phyloP scores from a whole-genome alignment of 1,284 basidiomycete species.

The Trametes pubescens region DNA sequence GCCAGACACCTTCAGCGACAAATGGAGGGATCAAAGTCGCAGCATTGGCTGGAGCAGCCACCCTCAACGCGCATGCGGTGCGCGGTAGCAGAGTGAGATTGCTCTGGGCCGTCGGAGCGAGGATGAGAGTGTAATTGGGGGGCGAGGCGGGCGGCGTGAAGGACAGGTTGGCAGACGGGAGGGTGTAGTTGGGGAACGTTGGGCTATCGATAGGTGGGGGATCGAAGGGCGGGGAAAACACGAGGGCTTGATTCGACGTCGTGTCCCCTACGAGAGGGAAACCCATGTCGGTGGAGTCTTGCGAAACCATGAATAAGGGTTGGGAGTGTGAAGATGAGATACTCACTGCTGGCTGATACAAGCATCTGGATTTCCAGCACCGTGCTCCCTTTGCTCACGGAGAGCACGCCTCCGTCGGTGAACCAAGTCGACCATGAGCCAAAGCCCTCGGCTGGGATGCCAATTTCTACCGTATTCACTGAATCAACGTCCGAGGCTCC shows the following conservation, averaged over 20 bases:
- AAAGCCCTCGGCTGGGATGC: slow-evolving; percentile 55
- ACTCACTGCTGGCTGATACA: slow-evolving; percentile 60
- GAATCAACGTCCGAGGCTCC: slow-evolving; percentile 48
- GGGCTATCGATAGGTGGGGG: slow-evolving; percentile 49
- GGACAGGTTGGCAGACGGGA: slow-evolving; percentile 66
- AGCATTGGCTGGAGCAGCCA: slow-evolving; percentile 37
- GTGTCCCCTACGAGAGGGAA: slow-evolving; percentile 79
- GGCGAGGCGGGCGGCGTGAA: slow-evolving; percentile 49
- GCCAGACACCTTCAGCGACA: slow-evolving; percentile 57
- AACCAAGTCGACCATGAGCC: slow-evolving; percentile 64
- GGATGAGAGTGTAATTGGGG: slow-evolving; percentile 62
- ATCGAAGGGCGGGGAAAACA: slow-evolving; percentile 71
- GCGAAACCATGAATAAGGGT: not conserved
- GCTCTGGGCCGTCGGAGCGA: slow-evolving; percentile 54
- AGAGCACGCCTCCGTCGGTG: slow-evolving; percentile 55
- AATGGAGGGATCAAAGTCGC: slow-evolving; percentile 21
- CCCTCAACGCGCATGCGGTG: slow-evolving; percentile 65
- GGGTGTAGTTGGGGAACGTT: slow-evolving; percentile 82
- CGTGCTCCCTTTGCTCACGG: slow-evolving; percentile 52
- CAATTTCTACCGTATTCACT: slow-evolving; percentile 59
- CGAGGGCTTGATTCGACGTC: slow-evolving; percentile 75
- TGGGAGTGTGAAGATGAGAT: not conserved
- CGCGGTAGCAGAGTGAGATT: slow-evolving; percentile 55
- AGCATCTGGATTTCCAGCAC: slow-evolving; percentile 62
- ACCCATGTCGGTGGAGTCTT: slow-evolving; percentile 39